Evolutionary conservation across 2,329 filamentous ascomycete species (phyloP).

Genomic region (Epichloe aotearoae): DNA sequence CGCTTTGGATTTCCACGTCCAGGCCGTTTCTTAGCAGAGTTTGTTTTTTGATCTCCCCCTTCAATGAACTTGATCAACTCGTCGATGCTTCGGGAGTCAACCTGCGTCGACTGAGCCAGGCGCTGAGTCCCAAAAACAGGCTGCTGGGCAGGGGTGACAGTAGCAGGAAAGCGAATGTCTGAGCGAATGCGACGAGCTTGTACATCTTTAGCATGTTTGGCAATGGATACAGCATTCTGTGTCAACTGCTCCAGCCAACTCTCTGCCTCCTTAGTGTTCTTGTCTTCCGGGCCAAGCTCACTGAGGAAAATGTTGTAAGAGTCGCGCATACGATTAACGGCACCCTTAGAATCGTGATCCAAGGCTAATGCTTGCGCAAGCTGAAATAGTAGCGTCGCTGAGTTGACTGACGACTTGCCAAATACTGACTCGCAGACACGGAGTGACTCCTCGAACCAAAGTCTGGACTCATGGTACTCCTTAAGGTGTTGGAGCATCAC

Average conservation of each 20-base stretch:
- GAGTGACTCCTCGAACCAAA: conserved; percentile 94
- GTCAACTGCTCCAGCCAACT: conserved; percentile 94
- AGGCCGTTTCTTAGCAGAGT: conserved; percentile 41
- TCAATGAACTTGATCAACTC: conserved; percentile 93
- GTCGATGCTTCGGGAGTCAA: conserved; percentile 78
- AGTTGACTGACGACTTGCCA: conserved; percentile 80
- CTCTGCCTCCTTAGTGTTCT: conserved; percentile 96
- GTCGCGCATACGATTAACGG: conserved; percentile 88
- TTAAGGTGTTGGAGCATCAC: conserved; percentile 97
- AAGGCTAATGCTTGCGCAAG: conserved; percentile 87
- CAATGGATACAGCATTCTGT: conserved; percentile 86
- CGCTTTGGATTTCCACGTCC: conserved; percentile 43
- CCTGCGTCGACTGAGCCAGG: conserved; percentile 17
- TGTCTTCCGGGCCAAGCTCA: conserved; percentile 77
- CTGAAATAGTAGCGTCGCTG: conserved; percentile 92
- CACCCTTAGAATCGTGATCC: conserved; percentile 87
- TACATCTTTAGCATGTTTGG: conserved; percentile 82
- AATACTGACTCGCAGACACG: conserved; percentile 81
- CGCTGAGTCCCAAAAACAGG: conserved; percentile 20
- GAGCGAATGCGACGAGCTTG: conserved; percentile 61
- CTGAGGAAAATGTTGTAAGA: conserved; percentile 90
- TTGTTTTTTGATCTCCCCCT: conserved; percentile 49
- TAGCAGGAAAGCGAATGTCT: conserved; percentile 49
- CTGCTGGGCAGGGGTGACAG: conserved; percentile 14
- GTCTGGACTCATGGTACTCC: conserved; percentile 82